Evolutionary conservation across 352 stramenopile species (phyloP), one percentile per base, ranked within the genome.

Genomic region (Phytophthora niederhauseri): DNA sequence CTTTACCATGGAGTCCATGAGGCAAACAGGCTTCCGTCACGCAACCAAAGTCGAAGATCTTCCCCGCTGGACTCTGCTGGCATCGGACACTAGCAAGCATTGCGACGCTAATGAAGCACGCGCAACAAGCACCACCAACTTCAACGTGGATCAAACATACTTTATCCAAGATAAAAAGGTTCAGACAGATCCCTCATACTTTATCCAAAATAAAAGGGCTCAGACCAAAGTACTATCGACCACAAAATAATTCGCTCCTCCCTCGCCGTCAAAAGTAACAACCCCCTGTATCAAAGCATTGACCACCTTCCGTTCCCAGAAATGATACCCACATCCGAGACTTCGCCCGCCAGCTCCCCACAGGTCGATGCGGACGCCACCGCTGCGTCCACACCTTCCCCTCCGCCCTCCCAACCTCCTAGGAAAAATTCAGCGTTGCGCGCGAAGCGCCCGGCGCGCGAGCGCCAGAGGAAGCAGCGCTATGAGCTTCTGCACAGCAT

Each of bases 401-500:
- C 57, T 15, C 31, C 15, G 7, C 9, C 11, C 6, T 30, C 0
- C n/a, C 41, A 63, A 31, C n/a, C 38, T 1, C 36, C 20, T 19
- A 55, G n/a, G 22, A 50, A 22, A 73, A 64, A 64, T 3, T 62
- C 52, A 53, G 17, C 38, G 20, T 8, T 68, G 43, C 56, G 48
- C 14, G 49, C 75, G 12, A 81, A 82, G 64, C 69, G 69, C 9
- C 75, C 72, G 6, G 61, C 52, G 19, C 75, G 77, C 52, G 75
- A 87, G 58, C 78, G 83, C 26, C 81, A 90, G 68, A 84, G 75
- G 59, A 76, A 81, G 58, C 69, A 78, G 58, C 82, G 84, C 17
- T 81, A 81, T 9, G 73, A 80, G 19, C 51, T 92, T 3, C 72
- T 94, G 22, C 80, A 80, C 34, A 74, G 73, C 7, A 93, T 94